A percentile compares a stretch with the other conserved stretches of the same genome.
Conservation (phyloP, 441 rosid genomes). For the Erysimum cheiri region DNA sequence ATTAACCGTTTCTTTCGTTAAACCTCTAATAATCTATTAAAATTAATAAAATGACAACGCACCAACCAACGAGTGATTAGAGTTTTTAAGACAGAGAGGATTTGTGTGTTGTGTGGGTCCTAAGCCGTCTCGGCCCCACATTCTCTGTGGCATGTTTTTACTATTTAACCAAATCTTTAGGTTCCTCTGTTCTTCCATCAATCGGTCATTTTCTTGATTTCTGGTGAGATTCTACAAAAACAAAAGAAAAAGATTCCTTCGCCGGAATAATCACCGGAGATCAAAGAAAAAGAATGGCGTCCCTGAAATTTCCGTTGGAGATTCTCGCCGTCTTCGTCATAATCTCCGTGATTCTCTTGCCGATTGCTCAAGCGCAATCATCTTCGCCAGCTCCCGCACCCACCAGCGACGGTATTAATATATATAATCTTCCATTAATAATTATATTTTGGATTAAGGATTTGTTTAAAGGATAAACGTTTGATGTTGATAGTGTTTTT, state of each 20-base stretch:
- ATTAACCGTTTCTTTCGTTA: conserved; percentile 32
- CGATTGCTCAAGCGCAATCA: conserved; percentile 56
- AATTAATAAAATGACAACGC: conserved; percentile 25
- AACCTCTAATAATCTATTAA: neutral
- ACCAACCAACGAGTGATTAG: conserved; percentile 32
- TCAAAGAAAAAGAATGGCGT: conserved; percentile 46
- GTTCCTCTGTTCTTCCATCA: conserved; percentile 21
- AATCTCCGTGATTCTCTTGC: conserved; percentile 48
- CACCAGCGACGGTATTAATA: conserved; percentile 57
- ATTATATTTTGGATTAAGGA: neutral
- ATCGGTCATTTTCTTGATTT: conserved; percentile 31
- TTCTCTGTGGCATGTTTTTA: conserved; percentile 20
- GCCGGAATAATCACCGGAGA: conserved; percentile 46
- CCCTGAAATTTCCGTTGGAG: conserved; percentile 46
- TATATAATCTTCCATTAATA: neutral
- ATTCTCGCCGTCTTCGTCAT: conserved; percentile 43
- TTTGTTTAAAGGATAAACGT: no score
- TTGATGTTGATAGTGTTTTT: neutral
- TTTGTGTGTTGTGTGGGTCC: conserved; percentile 33
- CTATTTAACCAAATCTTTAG: conserved; percentile 29
- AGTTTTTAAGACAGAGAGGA: conserved; percentile 35
- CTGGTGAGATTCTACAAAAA: conserved; percentile 5
- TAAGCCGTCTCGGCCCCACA: conserved; percentile 21
- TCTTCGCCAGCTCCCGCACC: conserved; percentile 62
- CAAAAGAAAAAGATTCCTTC: conserved; percentile 20